Conservation (phyloP, 768 basidiomycete species). For the Collybia mongolica region DNA sequence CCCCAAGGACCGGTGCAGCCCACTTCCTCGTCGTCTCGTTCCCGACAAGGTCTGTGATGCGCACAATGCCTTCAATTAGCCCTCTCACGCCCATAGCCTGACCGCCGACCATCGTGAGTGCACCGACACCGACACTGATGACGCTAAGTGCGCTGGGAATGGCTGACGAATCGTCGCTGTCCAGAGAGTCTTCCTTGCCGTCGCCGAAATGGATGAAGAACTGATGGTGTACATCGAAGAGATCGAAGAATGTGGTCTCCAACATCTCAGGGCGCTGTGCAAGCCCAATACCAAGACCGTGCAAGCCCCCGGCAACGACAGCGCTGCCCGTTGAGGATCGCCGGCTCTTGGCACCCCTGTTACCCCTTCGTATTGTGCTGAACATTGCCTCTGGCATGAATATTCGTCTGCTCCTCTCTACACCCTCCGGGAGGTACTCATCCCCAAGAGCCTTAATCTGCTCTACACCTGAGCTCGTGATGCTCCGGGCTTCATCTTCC, state of each 20-base stretch:
- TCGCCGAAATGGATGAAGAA: constrained; percentile 72
- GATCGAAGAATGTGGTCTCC: constrained; percentile 78
- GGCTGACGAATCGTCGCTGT: constrained; percentile 27
- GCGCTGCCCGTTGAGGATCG: constrained; percentile 37
- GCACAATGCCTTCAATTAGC: constrained; percentile 75
- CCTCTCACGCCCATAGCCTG: constrained; percentile 75
- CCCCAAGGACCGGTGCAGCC: constrained; percentile 85
- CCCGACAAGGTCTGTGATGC: constrained; percentile 74
- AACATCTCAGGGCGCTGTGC: constrained; percentile 74
- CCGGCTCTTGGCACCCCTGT: constrained; percentile 35
- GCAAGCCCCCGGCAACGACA: constrained; percentile 73
- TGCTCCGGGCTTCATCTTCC: constrained; percentile 78
- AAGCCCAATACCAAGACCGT: constrained; percentile 82
- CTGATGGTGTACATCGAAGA: constrained; percentile 85
- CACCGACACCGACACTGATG: constrained; percentile 77
- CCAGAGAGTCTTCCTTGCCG: constrained; percentile 30
- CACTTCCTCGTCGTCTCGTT: constrained; percentile 82
- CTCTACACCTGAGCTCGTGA: constrained; percentile 64
- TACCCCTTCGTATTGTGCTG: constrained; percentile 47
- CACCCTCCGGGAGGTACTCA: constrained; percentile 73
- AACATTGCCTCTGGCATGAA: constrained; percentile 99
- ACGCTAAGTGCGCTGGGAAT: constrained; percentile 67
- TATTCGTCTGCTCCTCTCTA: constrained; percentile 76
- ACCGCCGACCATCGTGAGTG: constrained; percentile 86
- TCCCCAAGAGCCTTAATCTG: constrained; percentile 71